phyloP scores from a whole-genome alignment of 495 filamentous ascomycete species.

The Cudoniella acicularis region DNA sequence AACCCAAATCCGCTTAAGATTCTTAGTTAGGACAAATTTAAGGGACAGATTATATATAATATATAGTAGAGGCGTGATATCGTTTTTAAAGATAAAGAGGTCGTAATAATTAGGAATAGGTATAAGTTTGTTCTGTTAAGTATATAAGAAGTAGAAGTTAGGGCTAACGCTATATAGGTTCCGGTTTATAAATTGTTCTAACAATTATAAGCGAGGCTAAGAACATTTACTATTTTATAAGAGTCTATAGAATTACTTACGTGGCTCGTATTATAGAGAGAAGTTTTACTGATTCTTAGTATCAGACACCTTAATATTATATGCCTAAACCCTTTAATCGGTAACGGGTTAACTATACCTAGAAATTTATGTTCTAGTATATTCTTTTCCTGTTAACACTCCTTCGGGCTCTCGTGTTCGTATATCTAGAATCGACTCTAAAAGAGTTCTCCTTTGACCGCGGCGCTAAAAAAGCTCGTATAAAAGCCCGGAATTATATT shows the following conservation, averaged over 20 bases:
- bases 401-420: constrained; percentile 1
- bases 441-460: background rate
- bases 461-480: background rate
- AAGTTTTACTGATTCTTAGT: background rate
- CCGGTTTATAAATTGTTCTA: background rate
- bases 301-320: constrained; percentile 3
- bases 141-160: too few relatives aligned
- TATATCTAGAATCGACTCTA: background rate
- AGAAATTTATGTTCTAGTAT: background rate
- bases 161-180: background rate
- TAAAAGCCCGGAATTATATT: background rate
- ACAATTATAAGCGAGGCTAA: background rate
- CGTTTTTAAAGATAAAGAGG: too few relatives aligned
- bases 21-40: too few relatives aligned
- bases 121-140: too few relatives aligned
- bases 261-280: too few relatives aligned
- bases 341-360: background rate
- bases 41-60: too few relatives aligned
- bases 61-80: too few relatives aligned
- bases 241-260: background rate
- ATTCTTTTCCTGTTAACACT: background rate
- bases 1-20: too few relatives aligned
- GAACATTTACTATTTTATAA: constrained; percentile 2
- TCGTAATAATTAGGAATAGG: too few relatives aligned
- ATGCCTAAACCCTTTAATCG: background rate